Percentiles rank a stretch among this genome's conserved stretches.
phyloP scores from a whole-genome alignment of 177 flowering plant species.

The Vitis hybrid region DNA sequence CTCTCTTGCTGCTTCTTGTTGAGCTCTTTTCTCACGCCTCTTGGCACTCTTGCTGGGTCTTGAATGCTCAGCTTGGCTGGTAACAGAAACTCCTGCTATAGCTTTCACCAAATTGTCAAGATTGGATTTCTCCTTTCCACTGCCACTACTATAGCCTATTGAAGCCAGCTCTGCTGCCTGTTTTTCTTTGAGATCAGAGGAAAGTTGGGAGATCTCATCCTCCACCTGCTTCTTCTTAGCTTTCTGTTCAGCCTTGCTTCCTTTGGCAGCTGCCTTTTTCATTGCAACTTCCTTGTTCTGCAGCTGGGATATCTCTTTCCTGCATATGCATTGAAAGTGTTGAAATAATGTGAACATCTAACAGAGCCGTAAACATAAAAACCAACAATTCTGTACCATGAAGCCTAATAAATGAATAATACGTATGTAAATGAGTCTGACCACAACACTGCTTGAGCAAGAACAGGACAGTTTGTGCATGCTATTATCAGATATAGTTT shows the following conservation, averaged over 20 bases:
- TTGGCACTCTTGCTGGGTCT: conserved; percentile 74
- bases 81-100: conserved; percentile 82
- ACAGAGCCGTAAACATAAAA: too few relatives aligned
- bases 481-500: too few relatives aligned
- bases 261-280: conserved; percentile 88
- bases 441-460: too few relatives aligned
- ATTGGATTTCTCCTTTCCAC: conserved; percentile 39
- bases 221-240: conserved; percentile 95
- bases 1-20: conserved; percentile 87
- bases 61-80: conserved; percentile 41
- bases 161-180: conserved; percentile 85
- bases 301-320: conserved; percentile 73
- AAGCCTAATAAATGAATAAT: too few relatives aligned
- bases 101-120: conserved; percentile 74
- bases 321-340: conserved; percentile 21
- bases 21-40: conserved; percentile 84
- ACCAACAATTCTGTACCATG: too few relatives aligned
- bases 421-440: too few relatives aligned
- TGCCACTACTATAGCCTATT: conserved; percentile 49
- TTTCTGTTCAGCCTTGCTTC: conserved; percentile 98
- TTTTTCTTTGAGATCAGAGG: conserved; percentile 66
- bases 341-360: background rate
- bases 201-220: conserved; percentile 72
- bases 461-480: too few relatives aligned
- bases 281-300: conserved; percentile 74